Base-by-base conservation (phyloP, 257 asterid genomes). In the Lantana camara region DNA sequence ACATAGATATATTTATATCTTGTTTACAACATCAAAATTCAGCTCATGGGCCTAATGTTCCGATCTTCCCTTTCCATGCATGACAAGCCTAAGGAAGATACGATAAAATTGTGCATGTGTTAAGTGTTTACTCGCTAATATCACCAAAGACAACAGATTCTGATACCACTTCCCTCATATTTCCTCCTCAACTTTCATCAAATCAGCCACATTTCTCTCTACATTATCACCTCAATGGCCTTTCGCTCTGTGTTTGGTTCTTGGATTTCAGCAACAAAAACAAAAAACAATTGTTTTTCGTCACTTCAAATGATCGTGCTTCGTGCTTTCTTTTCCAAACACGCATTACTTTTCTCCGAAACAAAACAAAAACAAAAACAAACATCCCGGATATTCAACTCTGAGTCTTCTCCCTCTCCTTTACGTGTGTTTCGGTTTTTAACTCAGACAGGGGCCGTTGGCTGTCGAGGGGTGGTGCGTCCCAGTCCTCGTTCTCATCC, bases 401-500 rank as follows among this genome's bases (percentile, higher is more conserved):
- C 6, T 30, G 40, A 35, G 40, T 21, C 52, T 41, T 48, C 61
- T 75, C 71, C 41, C 68, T 48, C 44, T 67, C 69, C 15, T 50
- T 41, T 44, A 16, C 29, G 19, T 47, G 56, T 4, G 19, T 41
- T 57, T 73, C 79, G n/a, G 1, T 20, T 48, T 51, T 67, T 21
- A 54, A 52, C 46, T 67, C 70, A 42, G n/a, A n/a, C 19, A 13
- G 13, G 47, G 32, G 24, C 27, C 54, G 42, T 38, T 53, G 62
- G 12, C 41, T 57, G 14, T 56, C 73, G 9, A 63, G 65, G 61
- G 64, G 5, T 27, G 32, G 54, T 30, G 22, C 35, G 48, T 66
- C 75, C 73, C 70, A 55, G 14, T 44, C 32, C 20, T 54, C 66
- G 47, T 58, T 73, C 4, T 64, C 75, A 20, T 70, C 68, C 69